Base-by-base conservation (phyloP, 139 green algal species). In the Medakamo hakoo region DNA sequence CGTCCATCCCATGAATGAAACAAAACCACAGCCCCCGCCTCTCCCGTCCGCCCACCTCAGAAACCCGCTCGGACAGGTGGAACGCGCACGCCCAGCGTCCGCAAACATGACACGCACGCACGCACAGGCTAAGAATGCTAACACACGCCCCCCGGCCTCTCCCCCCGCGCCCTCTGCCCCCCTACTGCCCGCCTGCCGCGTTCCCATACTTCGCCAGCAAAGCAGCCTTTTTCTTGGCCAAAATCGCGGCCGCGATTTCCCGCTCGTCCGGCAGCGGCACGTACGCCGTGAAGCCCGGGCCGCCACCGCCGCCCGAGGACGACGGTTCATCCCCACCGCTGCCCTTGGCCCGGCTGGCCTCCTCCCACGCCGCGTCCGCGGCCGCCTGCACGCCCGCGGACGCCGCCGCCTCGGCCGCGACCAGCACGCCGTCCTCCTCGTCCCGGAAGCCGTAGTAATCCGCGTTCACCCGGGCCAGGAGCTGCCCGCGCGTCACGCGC, bases 401-500 rank as follows among this genome's bases (percentile, higher is more conserved):
- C 28, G 88, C 88, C 24, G 73, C 71, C 16, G 64, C 81, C 69
- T 96, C 88, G 29, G 86, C 74, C 63, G 78, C 74, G 29, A 87
- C 63, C 68, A 97, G 70, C 48, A 92, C 68, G 18, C 89, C 91
- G 59, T 95, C 89, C 63, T 97, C 91, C 60, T 97, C 91, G 63
- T 97, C 91, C 19, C 84, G 62, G 67, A 95, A 93, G n/a, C 93
- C 93, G 58, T 95, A 99, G 73, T 99, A 99, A 69, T 97, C 92
- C 4, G 75, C 82, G 68, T 97, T 80, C 58, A 98, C 94, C 30
- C 71, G 57, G 59, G 87, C 86, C 75, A 88, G 78, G 83, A 98
- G 82, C 64, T 98, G 80, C 27, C 80, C 75, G 16, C 87, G 74
- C 23, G 85, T 92, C 9, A 9, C 9, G 4, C 79, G 76, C 14